Percentiles rank a stretch among this genome's conserved stretches.
Evolutionary conservation across 768 basidiomycete genomes (phyloP).

Genomic region (Phaeotremella fagi): DNA sequence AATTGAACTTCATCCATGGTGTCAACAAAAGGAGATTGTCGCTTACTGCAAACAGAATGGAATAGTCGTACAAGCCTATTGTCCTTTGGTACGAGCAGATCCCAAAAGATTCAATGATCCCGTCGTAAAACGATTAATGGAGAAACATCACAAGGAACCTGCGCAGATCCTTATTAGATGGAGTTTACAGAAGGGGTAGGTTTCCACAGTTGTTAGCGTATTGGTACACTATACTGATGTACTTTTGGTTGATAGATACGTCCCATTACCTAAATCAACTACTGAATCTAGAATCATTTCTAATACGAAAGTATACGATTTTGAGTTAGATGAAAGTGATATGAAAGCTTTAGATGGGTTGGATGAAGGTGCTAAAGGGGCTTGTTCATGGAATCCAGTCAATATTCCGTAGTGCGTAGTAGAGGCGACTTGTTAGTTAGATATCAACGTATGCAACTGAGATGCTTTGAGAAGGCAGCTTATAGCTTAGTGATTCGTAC

Average conservation of each 20-base stretch:
- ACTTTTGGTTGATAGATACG: slow-evolving; percentile 54
- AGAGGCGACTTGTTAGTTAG: too few species aligned
- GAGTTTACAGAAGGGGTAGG: slow-evolving; percentile 53
- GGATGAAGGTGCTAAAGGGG: slow-evolving; percentile 68
- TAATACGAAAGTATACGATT: slow-evolving; percentile 30
- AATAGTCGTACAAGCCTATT: slow-evolving; percentile 53
- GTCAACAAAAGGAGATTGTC: slow-evolving; percentile 73
- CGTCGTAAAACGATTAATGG: slow-evolving; percentile 27
- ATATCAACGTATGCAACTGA: too few species aligned
- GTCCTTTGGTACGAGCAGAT: slow-evolving; percentile 24
- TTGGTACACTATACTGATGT: background rate
- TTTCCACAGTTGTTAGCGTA: too few species aligned
- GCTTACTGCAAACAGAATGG: slow-evolving; percentile 62
- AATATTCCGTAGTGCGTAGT: slow-evolving; percentile 50
- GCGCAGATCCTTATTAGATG: slow-evolving; percentile 53
- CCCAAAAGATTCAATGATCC: slow-evolving; percentile 54
- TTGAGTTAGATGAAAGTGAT: slow-evolving; percentile 14
- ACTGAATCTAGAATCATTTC: slow-evolving; percentile 61
- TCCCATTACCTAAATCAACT: slow-evolving; percentile 77
- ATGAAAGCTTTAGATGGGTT: slow-evolving; percentile 58
- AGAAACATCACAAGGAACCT: slow-evolving; percentile 43
- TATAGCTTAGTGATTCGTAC: too few species aligned
- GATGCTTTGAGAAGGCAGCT: too few species aligned
- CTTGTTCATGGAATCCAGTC: slow-evolving; percentile 80
- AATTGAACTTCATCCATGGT: slow-evolving; percentile 52